phyloP scores from a whole-genome alignment of 2,329 filamentous ascomycete species.

The Ascochyta clinopodiicola region DNA sequence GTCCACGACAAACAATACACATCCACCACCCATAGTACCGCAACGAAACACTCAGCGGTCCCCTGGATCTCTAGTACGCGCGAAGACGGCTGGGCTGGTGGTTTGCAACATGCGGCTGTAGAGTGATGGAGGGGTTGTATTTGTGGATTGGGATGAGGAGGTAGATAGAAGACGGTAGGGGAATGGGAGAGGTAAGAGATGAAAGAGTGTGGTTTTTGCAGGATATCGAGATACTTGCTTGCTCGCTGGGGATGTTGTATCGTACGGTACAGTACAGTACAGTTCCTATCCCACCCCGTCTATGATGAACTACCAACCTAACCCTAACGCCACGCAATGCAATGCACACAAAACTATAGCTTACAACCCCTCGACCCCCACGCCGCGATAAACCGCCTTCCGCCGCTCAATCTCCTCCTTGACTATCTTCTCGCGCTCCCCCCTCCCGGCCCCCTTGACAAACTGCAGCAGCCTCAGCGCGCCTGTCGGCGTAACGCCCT shows the following conservation, averaged over 20 bases:
- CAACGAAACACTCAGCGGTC: too few species aligned
- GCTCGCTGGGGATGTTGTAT: neutral
- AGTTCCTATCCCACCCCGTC: too few species aligned
- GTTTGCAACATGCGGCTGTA: too few species aligned
- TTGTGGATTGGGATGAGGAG: neutral
- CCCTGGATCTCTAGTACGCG: too few species aligned
- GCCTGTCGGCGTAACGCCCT: conserved; percentile 69
- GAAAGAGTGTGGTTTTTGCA: neutral
- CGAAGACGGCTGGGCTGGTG: too few species aligned
- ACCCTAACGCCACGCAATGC: neutral
- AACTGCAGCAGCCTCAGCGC: conserved; percentile 65
- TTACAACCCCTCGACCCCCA: conserved; percentile 4
- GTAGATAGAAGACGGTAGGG: neutral
- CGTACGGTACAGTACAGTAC: neutral
- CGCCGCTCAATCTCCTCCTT: conserved; percentile 40
- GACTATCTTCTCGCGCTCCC: conserved; percentile 35
- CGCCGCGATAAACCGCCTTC: conserved; percentile 36
- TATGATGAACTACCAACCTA: too few species aligned
- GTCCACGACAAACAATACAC: neutral
- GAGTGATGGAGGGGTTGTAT: too few species aligned
- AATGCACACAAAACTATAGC: neutral
- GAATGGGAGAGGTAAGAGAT: too few species aligned
- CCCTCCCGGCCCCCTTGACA: conserved; percentile 58
- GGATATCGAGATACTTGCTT: neutral
- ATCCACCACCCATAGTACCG: too few species aligned